phyloP scores from a whole-genome alignment of 768 basidiomycete genomes.

The Boletus rubroflammeus region DNA sequence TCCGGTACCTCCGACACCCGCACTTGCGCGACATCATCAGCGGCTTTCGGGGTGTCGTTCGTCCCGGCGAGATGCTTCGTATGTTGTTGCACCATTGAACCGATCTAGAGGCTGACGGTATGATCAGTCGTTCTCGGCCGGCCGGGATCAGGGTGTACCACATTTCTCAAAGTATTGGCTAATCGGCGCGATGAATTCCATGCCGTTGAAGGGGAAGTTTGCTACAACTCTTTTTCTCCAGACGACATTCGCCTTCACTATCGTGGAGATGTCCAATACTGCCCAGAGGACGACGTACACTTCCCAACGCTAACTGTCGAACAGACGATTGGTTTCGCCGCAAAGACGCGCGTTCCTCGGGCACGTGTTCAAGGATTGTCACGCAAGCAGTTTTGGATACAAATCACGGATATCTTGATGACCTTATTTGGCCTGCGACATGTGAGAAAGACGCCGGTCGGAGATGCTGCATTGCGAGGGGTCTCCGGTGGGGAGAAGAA shows the following conservation, averaged over 20 bases:
- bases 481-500: conserved; percentile 80
- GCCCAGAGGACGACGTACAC: conserved; percentile 82
- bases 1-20: conserved; percentile 54
- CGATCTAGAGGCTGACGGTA: background rate
- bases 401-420: conserved; percentile 44
- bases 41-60: conserved; percentile 53
- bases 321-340: conserved; percentile 69
- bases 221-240: conserved; percentile 73
- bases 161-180: conserved; percentile 77
- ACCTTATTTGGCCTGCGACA: conserved; percentile 78
- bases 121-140: conserved; percentile 74
- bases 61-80: conserved; percentile 70
- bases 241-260: conserved; percentile 59
- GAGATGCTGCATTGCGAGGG: conserved; percentile 73
- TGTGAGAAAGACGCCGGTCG: conserved; percentile 70
- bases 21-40: conserved; percentile 52
- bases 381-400: conserved; percentile 30
- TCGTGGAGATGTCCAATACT: conserved; percentile 79
- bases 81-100: conserved; percentile 27
- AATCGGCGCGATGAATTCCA: conserved; percentile 72
- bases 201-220: conserved; percentile 61
- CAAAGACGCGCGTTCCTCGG: conserved; percentile 64
- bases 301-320: conserved; percentile 81
- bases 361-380: conserved; percentile 42
- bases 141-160: conserved; percentile 82